Evolutionary conservation across 108 stramenopile species (phyloP).

Genomic region (Skeletonema potamos): DNA sequence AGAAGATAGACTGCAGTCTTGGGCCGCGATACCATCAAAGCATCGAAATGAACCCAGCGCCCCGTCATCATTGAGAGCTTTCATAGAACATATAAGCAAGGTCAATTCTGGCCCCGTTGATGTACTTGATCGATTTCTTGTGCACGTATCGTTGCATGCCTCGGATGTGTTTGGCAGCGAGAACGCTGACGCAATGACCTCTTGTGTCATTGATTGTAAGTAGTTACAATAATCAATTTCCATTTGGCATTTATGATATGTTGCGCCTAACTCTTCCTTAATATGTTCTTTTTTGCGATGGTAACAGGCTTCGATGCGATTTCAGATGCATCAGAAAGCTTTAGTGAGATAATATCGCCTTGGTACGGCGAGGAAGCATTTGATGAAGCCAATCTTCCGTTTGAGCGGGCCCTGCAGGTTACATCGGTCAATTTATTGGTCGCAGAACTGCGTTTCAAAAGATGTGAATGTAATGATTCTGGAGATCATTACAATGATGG

Average conservation of each 20-base stretch:
- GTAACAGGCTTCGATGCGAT: constrained; percentile 35
- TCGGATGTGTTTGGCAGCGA: constrained; percentile 60
- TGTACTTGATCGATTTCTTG: constrained; percentile 54
- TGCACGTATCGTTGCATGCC: constrained; percentile 59
- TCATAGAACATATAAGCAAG: constrained; percentile 45
- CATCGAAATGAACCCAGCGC: not conserved
- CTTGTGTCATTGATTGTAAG: constrained; percentile 63
- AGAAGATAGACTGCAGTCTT: constrained; percentile 4
- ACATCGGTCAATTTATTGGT: constrained; percentile 72
- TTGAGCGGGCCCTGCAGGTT: constrained; percentile 23
- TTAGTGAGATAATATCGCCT: not conserved
- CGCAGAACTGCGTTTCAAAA: constrained; percentile 68
- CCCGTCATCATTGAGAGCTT: constrained; percentile 43
- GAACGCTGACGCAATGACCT: constrained; percentile 44
- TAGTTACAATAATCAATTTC: not conserved
- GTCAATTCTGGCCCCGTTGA: constrained; percentile 66
- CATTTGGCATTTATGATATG: not conserved
- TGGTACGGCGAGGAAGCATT: constrained; percentile 24
- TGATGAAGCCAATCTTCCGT: not conserved
- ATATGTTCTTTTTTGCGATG: not conserved
- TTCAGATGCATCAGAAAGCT: not conserved
- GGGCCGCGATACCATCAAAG: not conserved
- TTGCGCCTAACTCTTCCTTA: not conserved
- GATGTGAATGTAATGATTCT: constrained; percentile 54
- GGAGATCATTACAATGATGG: constrained; percentile 55